Percentiles rank a stretch among this genome's conserved stretches.
Conservation (phyloP, 768 basidiomycete species). For the Suillus spraguei region DNA sequence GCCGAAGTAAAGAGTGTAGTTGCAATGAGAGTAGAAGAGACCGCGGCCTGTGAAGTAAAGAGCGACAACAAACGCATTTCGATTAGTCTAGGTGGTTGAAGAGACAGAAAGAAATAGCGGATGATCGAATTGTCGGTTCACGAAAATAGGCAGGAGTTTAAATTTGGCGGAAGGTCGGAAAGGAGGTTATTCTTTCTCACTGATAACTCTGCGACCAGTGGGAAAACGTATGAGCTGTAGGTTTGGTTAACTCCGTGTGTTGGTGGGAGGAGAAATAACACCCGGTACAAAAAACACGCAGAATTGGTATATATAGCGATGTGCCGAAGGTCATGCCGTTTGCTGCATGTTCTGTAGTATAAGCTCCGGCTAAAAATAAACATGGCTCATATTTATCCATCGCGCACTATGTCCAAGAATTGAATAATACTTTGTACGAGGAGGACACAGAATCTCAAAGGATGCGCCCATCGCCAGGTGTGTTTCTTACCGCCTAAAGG, state of each 20-base stretch:
- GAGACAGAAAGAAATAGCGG: background rate
- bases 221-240: constrained; percentile 6
- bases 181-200: background rate
- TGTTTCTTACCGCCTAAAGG: no score
- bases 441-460: no score
- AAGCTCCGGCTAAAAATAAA: background rate
- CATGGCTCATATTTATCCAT: background rate
- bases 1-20: constrained; percentile 11
- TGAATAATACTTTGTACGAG: background rate
- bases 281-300: background rate
- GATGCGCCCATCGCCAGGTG: no score
- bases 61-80: constrained; percentile 24
- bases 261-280: constrained; percentile 4
- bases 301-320: constrained; percentile 1
- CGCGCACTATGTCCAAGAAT: background rate
- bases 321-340: background rate
- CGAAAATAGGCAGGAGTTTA: constrained; percentile 8
- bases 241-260: background rate
- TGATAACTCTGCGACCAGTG: background rate
- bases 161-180: constrained; percentile 3
- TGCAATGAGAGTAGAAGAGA: constrained; percentile 11
- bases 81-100: background rate
- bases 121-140: background rate
- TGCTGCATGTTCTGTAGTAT: background rate
- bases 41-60: constrained; percentile 14